Evolutionary conservation across 2,329 filamentous ascomycete genomes (phyloP).

Genomic region (Cladosporium sp.): DNA sequence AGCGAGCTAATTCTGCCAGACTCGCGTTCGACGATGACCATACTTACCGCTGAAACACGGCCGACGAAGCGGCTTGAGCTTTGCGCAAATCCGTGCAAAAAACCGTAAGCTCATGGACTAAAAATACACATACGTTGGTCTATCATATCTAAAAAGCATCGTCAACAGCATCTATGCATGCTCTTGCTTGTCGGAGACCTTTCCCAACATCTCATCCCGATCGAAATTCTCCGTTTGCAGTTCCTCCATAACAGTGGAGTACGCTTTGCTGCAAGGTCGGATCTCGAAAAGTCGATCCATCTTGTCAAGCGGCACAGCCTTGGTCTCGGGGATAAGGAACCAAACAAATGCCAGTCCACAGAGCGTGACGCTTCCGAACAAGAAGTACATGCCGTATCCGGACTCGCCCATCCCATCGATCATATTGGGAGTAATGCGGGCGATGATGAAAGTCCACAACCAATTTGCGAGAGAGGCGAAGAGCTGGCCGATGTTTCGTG

Average conservation of each 20-base stretch:
- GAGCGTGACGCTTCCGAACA: constrained; percentile 31
- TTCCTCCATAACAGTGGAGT: constrained; percentile 37
- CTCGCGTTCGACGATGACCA: background rate
- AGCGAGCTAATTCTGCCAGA: background rate
- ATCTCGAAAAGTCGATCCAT: constrained; percentile 41
- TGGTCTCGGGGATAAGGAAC: constrained; percentile 21
- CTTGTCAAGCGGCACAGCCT: constrained; percentile 21
- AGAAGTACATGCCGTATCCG: constrained; percentile 41
- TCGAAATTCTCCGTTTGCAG: constrained; percentile 20
- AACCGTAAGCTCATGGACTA: background rate
- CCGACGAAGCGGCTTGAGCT: background rate
- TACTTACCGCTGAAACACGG: background rate
- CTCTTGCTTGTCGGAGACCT: constrained; percentile 3
- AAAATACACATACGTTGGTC: background rate
- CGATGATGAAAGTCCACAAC: constrained; percentile 42
- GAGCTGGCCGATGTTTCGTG: constrained; percentile 42
- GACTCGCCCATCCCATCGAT: constrained; percentile 34
- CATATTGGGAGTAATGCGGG: constrained; percentile 41
- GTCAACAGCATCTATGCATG: background rate
- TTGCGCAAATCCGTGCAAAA: background rate
- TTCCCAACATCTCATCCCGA: constrained; percentile 12
- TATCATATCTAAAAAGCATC: background rate
- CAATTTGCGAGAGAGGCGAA: constrained; percentile 40
- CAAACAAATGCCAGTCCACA: constrained; percentile 17
- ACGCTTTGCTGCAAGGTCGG: constrained; percentile 45